Percentiles rank a stretch among this genome's conserved stretches.
phyloP scores from a whole-genome alignment of 805 yeast species.

The Yamadazyma philogaea region DNA sequence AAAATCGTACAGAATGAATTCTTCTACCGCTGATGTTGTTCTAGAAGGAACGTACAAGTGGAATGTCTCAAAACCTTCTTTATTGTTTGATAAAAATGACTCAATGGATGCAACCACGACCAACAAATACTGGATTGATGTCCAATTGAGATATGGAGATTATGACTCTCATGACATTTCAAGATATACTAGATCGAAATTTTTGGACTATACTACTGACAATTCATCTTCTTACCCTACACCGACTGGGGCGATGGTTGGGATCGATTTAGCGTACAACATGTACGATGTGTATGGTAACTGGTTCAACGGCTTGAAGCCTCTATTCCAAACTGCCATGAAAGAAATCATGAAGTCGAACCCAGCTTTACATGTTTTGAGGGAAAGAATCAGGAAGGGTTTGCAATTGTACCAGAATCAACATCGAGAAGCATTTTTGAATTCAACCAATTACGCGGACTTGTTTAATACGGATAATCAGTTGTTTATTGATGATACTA shows the following conservation, averaged over 20 bases:
- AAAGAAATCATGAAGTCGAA: constrained; percentile 90
- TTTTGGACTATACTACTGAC: constrained; percentile 88
- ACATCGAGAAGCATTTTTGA: constrained; percentile 87
- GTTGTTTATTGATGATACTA: constrained; percentile 87
- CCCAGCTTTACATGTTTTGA: constrained; percentile 84
- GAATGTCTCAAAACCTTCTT: constrained; percentile 80
- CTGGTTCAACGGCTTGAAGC: constrained; percentile 95
- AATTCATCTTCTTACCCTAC: constrained; percentile 83
- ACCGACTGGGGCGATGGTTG: constrained; percentile 87
- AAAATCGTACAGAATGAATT: constrained; percentile 94
- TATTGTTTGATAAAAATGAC: constrained; percentile 70
- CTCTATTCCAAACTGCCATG: constrained; percentile 87
- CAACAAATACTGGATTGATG: constrained; percentile 89
- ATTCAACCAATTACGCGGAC: constrained; percentile 87
- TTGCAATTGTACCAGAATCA: constrained; percentile 90
- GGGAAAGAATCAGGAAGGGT: constrained; percentile 94
- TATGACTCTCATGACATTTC: constrained; percentile 97
- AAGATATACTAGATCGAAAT: constrained; percentile 89
- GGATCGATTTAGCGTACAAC: constrained; percentile 90
- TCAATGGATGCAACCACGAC: constrained; percentile 53
- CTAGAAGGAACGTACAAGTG: constrained; percentile 73
- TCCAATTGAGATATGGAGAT: constrained; percentile 93
- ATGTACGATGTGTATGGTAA: constrained; percentile 96
- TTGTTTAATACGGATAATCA: constrained; percentile 80
- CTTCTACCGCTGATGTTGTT: constrained; percentile 90